These are phyloP conservation scores for Capsicum rhomboideum DNA, from an alignment of 257 asterid genomes.

Conservation along the genomic window DNA sequence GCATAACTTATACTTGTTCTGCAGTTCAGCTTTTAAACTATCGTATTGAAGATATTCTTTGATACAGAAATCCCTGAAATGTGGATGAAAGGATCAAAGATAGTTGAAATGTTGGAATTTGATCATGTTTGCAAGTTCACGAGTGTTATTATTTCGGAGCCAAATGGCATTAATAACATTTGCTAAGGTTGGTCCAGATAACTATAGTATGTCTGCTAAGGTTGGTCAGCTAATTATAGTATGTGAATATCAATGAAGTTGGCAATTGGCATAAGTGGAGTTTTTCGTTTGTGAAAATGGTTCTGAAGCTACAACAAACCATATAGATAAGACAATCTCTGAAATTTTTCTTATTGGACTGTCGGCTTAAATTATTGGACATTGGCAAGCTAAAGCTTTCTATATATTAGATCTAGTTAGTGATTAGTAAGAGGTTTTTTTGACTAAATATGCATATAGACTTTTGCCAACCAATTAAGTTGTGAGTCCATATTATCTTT, in stretches of 20 bases:
- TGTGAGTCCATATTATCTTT: background rate
- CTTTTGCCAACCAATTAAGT: background rate
- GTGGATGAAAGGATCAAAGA: background rate
- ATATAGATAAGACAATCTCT: background rate
- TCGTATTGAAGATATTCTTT: background rate
- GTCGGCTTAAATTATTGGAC: background rate
- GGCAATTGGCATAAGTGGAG: background rate
- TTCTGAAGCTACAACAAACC: background rate
- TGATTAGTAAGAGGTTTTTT: background rate
- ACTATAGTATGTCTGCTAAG: background rate
- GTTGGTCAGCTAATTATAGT: background rate
- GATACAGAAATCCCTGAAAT: background rate
- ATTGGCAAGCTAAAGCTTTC: background rate
- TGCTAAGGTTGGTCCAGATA: background rate
- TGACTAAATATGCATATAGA: background rate
- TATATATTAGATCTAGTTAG: background rate
- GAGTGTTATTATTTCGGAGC: background rate
- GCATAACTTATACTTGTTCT: background rate
- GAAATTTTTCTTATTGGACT: background rate
- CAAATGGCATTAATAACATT: background rate
- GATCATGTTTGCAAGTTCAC: background rate
- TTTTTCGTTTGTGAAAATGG: background rate
- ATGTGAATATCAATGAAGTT: background rate
- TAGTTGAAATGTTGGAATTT: slow-evolving; percentile 19
- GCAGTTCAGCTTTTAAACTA: background rate